phyloP scores from a whole-genome alignment of 2,329 filamentous ascomycete genomes.

The Calonectria henricotiae region DNA sequence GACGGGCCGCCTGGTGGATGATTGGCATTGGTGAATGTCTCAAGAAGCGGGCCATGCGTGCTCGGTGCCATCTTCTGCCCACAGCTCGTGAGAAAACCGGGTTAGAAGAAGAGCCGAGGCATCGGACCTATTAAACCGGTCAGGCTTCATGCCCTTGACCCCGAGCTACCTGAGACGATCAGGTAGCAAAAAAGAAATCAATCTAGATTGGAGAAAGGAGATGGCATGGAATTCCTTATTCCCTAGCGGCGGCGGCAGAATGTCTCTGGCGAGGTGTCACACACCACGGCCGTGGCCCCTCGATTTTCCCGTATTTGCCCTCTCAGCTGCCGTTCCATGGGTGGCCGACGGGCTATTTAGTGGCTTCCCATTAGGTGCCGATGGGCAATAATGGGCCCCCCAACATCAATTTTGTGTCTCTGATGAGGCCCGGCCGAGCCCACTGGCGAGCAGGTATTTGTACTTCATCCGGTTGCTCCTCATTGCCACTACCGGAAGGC shows the following conservation, averaged over 20 bases:
- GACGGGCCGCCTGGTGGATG: slow-evolving; percentile 25
- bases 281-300: not conserved
- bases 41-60: slow-evolving; percentile 31
- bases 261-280: slow-evolving; percentile 21
- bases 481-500: not conserved
- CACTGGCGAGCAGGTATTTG: not conserved
- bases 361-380: slow-evolving; percentile 27
- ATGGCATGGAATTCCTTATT: slow-evolving; percentile 2
- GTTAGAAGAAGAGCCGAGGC: slow-evolving; percentile 33
- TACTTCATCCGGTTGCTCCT: not conserved
- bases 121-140: slow-evolving; percentile 30
- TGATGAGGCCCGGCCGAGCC: slow-evolving; percentile 10
- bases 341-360: slow-evolving; percentile 28
- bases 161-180: slow-evolving; percentile 6
- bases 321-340: slow-evolving; percentile 21
- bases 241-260: not conserved
- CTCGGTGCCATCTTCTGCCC: slow-evolving; percentile 22
- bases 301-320: slow-evolving; percentile 22
- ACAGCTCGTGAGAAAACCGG: slow-evolving; percentile 33
- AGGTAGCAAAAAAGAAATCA: not conserved
- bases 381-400: slow-evolving; percentile 28
- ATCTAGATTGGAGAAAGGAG: not conserved
- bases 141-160: slow-evolving; percentile 7
- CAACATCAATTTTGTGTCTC: slow-evolving; percentile 22
- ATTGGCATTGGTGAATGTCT: slow-evolving; percentile 33